A percentile compares a stretch with the other conserved stretches of the same genome.
phyloP scores from a whole-genome alignment of 345 rosid genomes.

The Bruguiera gymnorhiza region DNA sequence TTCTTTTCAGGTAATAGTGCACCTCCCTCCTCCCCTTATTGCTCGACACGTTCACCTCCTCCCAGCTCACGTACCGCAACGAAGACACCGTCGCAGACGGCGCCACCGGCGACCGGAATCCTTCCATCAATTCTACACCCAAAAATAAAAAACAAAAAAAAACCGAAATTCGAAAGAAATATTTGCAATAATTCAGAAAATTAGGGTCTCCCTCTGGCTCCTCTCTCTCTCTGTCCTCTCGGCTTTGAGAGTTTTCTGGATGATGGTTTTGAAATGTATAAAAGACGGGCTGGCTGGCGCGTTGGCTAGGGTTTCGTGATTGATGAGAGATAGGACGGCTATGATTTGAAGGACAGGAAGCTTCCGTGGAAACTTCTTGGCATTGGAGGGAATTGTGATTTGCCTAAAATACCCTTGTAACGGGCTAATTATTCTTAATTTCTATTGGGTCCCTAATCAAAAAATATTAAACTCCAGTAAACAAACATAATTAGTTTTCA shows the following conservation, averaged over 20 bases:
- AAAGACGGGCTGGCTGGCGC: constrained; percentile 13
- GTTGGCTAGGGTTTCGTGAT: constrained; percentile 49
- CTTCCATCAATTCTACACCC: constrained; percentile 17
- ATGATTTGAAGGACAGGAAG: constrained; percentile 31
- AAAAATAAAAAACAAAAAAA: too few species aligned
- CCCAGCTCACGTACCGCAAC: constrained; percentile 59
- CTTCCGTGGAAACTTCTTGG: constrained; percentile 12
- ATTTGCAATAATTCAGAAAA: background rate
- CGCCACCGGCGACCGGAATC: constrained; percentile 24
- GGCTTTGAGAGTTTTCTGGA: too few species aligned
- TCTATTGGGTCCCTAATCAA: too few species aligned
- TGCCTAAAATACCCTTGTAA: constrained; percentile 26
- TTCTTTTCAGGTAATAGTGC: constrained; percentile 57
- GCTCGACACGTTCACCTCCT: constrained; percentile 50
- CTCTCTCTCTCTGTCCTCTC: background rate
- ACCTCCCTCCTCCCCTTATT: constrained; percentile 57
- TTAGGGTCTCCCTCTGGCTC: background rate
- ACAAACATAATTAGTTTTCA: too few species aligned
- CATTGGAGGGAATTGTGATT: background rate
- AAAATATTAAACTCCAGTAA: too few species aligned
- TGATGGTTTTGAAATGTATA: constrained; percentile 11
- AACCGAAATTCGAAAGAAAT: too few species aligned
- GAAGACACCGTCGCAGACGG: constrained; percentile 21
- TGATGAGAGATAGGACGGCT: constrained; percentile 42
- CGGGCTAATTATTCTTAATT: too few species aligned